Conservation (phyloP, 805 yeast species). For the Metschnikowia amazonensis region DNA sequence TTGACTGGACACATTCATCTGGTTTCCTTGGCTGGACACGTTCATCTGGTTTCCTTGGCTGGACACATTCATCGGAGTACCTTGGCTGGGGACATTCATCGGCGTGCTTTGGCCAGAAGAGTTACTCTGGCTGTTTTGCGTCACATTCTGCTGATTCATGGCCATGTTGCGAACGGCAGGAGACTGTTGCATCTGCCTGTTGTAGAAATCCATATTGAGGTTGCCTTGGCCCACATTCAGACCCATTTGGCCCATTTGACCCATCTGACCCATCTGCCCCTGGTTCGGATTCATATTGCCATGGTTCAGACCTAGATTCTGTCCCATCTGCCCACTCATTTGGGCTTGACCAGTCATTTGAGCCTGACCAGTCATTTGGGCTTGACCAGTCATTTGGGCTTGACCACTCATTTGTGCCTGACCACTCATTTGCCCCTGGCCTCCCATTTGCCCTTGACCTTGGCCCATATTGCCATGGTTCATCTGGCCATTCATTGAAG, state of each 20-base stretch:
- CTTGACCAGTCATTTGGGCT: too few relatives aligned
- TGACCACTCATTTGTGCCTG: too few relatives aligned
- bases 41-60: too few relatives aligned
- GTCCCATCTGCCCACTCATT: background rate
- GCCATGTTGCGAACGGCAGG: background rate
- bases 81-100: background rate
- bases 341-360: too few relatives aligned
- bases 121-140: background rate
- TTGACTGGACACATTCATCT: too few relatives aligned
- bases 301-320: background rate
- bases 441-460: too few relatives aligned
- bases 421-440: too few relatives aligned
- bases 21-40: too few relatives aligned
- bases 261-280: background rate
- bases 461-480: background rate
- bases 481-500: background rate
- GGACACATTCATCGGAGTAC: too few relatives aligned
- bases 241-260: too few relatives aligned
- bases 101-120: too few relatives aligned
- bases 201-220: slow-evolving; percentile 10
- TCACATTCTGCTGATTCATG: background rate
- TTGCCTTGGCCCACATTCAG: background rate
- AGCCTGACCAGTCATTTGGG: too few relatives aligned
- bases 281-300: background rate
- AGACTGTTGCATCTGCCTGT: slow-evolving; percentile 20